Percentiles rank a stretch among this genome's conserved stretches.
Evolutionary conservation across 2,329 filamentous ascomycete genomes (phyloP).

Genomic region (Exophiala dermatitidis): DNA sequence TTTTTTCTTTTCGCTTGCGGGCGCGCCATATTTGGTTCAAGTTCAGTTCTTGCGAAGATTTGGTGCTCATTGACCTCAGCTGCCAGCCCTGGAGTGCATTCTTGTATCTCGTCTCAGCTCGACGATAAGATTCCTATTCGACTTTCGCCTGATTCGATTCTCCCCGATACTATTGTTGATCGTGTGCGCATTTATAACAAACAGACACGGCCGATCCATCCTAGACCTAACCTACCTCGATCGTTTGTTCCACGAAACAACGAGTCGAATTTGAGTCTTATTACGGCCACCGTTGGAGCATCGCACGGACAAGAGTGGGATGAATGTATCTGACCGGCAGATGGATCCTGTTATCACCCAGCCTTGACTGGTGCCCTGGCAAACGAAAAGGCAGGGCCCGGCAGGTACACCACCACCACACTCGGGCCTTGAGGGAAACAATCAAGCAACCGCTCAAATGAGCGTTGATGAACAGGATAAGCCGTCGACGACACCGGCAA

Average conservation of each 20-base stretch:
- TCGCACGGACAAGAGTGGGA: not conserved
- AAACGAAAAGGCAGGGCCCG: slow-evolving; percentile 10
- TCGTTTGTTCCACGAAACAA: too few relatives aligned
- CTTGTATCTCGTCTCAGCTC: not conserved
- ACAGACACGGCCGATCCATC: too few relatives aligned
- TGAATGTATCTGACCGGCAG: not conserved
- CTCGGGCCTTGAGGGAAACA: not conserved
- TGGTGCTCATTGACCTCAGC: not conserved
- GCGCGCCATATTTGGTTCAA: not conserved
- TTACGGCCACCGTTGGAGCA: too few relatives aligned
- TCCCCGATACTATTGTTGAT: too few relatives aligned
- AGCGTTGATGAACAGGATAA: slow-evolving; percentile 18
- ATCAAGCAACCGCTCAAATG: slow-evolving; percentile 21
- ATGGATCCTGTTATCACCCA: slow-evolving; percentile 12
- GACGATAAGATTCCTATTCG: too few relatives aligned
- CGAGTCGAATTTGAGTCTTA: too few relatives aligned
- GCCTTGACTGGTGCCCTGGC: slow-evolving; percentile 9
- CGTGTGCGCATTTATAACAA: too few relatives aligned
- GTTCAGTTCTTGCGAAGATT: not conserved
- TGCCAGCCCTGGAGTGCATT: not conserved
- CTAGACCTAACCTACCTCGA: too few relatives aligned
- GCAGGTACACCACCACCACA: not conserved
- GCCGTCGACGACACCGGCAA: slow-evolving; percentile 24
- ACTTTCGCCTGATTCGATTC: too few relatives aligned
- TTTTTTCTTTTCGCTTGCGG: not conserved